Conservation (phyloP, 1,284 basidiomycete species). For the Hymenochaete sp. region DNA sequence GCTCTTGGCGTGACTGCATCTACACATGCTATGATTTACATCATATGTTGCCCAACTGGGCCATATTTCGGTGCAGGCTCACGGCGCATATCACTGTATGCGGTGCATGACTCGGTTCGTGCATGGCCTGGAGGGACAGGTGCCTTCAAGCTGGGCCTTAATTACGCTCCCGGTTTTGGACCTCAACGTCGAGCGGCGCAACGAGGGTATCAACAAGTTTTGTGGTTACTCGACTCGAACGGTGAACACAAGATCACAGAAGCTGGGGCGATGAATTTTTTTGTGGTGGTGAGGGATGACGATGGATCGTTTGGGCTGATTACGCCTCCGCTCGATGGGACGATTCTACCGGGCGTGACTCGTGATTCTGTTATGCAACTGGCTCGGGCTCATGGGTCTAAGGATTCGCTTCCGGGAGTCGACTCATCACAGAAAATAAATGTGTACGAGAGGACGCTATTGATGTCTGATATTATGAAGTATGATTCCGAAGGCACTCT, state of each 20-base stretch:
- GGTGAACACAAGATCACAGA: constrained; percentile 33
- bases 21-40: constrained; percentile 62
- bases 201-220: constrained; percentile 63
- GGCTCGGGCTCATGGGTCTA: constrained; percentile 36
- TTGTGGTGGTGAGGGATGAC: constrained; percentile 42
- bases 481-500: constrained; percentile 44
- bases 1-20: constrained; percentile 64
- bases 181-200: constrained; percentile 55
- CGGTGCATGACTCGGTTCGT: constrained; percentile 59
- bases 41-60: constrained; percentile 58
- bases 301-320: constrained; percentile 55
- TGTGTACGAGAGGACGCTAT: constrained; percentile 51
- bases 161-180: constrained; percentile 63
- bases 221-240: constrained; percentile 48
- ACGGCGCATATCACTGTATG: constrained; percentile 64
- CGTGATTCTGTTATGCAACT: constrained; percentile 64
- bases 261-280: constrained; percentile 67
- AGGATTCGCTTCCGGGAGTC: constrained; percentile 33
- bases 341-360: constrained; percentile 68
- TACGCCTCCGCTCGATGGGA: constrained; percentile 72
- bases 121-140: constrained; percentile 81
- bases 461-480: constrained; percentile 50
- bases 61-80: constrained; percentile 63
- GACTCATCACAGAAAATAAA: constrained; percentile 35
- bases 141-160: constrained; percentile 55